These are phyloP conservation scores for Zopfochytrium polystomum DNA, from an alignment of 371 early-diverging fungal genomes.

Conservation along the genomic window DNA sequence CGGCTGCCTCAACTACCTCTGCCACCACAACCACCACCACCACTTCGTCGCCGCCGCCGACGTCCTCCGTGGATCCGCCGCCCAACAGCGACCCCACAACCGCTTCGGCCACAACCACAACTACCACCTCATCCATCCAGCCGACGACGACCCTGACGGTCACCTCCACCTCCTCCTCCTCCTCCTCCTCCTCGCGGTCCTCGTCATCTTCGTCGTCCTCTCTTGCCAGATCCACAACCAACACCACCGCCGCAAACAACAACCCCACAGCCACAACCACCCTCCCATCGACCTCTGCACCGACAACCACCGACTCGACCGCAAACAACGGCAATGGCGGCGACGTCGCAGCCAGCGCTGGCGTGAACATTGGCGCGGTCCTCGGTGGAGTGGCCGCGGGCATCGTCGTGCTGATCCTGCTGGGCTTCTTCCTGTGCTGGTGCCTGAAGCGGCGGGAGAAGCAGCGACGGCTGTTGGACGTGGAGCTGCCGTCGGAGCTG, in stretches of 20 bases:
- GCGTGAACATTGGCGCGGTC: neutral
- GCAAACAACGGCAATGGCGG: no score
- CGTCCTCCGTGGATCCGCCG: no score
- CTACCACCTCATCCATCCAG: no score
- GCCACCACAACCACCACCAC: no score
- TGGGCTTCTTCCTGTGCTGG: neutral
- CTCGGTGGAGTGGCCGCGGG: neutral
- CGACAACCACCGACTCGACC: neutral
- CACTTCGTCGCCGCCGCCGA: no score
- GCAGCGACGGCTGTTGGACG: neutral
- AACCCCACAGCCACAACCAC: neutral
- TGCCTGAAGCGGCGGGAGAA: neutral
- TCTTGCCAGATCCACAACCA: neutral
- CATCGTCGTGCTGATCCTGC: neutral
- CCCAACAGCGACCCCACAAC: no score
- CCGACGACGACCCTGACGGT: no score
- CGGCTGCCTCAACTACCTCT: no score
- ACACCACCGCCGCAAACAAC: neutral
- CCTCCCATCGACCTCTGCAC: neutral
- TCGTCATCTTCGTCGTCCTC: neutral
- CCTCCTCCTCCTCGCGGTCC: neutral
- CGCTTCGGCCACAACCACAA: no score
- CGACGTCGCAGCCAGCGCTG: no score
- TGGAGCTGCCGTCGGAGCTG: neutral
- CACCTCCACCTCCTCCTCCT: neutral